Conservation (phyloP, 1,139 yeast species). For the Hansenula sp. region DNA sequence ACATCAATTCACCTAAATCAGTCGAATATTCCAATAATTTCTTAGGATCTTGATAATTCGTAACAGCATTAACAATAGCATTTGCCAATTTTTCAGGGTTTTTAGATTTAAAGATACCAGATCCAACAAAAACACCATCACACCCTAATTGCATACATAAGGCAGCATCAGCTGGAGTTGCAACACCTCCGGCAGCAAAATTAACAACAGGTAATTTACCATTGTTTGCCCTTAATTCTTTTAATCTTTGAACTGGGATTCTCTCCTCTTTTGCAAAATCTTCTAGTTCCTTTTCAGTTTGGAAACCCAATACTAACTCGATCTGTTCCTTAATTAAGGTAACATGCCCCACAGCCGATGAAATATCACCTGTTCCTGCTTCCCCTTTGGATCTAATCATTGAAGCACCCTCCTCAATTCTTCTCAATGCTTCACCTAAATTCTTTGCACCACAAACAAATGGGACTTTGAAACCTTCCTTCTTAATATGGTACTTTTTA, state of each 20-base stretch:
- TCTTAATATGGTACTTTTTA: slow-evolving; percentile 60
- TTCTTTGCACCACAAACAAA: slow-evolving; percentile 86
- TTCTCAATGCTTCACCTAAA: slow-evolving; percentile 80
- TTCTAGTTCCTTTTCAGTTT: slow-evolving; percentile 42
- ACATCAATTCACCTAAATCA: slow-evolving; percentile 49
- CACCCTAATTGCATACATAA: slow-evolving; percentile 88
- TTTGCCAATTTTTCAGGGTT: slow-evolving; percentile 75
- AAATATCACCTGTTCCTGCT: slow-evolving; percentile 87
- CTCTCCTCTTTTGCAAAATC: slow-evolving; percentile 55
- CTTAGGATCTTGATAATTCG: slow-evolving; percentile 64
- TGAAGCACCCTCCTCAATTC: slow-evolving; percentile 83
- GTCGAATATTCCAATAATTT: slow-evolving; percentile 68
- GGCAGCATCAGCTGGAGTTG: slow-evolving; percentile 89
- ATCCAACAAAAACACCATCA: slow-evolving; percentile 90
- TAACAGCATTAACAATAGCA: slow-evolving; percentile 81
- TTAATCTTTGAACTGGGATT: slow-evolving; percentile 54
- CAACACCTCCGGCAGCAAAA: slow-evolving; percentile 90
- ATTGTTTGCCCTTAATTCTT: slow-evolving; percentile 44
- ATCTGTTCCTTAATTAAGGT: slow-evolving; percentile 57
- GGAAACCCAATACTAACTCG: slow-evolving; percentile 38
- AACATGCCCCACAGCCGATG: slow-evolving; percentile 82
- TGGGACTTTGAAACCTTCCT: slow-evolving; percentile 63
- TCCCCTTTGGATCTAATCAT: slow-evolving; percentile 89
- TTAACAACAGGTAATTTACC: slow-evolving; percentile 82
- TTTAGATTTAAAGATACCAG: slow-evolving; percentile 77